Percentiles rank a stretch among this genome's conserved stretches.
Conservation (phyloP, 2,329 filamentous ascomycete genomes). For the Colletotrichum euphorbiae region DNA sequence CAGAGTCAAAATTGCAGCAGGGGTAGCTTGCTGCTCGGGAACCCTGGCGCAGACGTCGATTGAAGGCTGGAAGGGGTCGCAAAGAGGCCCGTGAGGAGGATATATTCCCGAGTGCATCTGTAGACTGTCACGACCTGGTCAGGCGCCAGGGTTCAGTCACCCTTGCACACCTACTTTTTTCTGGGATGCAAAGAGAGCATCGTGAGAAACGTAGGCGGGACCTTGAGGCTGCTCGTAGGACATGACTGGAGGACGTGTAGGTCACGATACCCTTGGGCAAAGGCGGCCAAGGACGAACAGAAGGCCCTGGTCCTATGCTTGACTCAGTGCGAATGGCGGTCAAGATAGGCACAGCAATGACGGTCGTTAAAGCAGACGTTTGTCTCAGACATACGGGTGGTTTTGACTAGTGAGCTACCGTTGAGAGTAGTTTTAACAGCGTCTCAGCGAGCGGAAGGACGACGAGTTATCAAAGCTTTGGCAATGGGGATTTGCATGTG, state of each 20-base stretch:
- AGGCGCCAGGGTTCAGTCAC: slow-evolving; percentile 23
- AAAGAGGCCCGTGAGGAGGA: slow-evolving; percentile 47
- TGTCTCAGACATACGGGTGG: background rate
- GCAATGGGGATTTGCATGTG: background rate
- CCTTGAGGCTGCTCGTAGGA: background rate
- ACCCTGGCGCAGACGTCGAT: slow-evolving; percentile 33
- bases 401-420: background rate
- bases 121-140: slow-evolving; percentile 23
- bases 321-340: slow-evolving; percentile 36
- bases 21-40: too few relatives aligned
- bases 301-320: slow-evolving; percentile 11
- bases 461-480: background rate
- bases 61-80: slow-evolving; percentile 42
- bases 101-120: slow-evolving; percentile 48
- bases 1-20: too few relatives aligned
- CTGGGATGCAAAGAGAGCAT: slow-evolving; percentile 3
- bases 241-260: slow-evolving; percentile 1
- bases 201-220: background rate
- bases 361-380: background rate
- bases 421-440: slow-evolving; percentile 3
- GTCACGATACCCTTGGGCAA: slow-evolving; percentile 7
- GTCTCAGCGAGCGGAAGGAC: background rate
- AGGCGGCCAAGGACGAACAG: slow-evolving; percentile 6
- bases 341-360: slow-evolving; percentile 11
- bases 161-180: background rate